Conservation (phyloP, 2,329 filamentous ascomycete species). For the Colletotrichum incanum region DNA sequence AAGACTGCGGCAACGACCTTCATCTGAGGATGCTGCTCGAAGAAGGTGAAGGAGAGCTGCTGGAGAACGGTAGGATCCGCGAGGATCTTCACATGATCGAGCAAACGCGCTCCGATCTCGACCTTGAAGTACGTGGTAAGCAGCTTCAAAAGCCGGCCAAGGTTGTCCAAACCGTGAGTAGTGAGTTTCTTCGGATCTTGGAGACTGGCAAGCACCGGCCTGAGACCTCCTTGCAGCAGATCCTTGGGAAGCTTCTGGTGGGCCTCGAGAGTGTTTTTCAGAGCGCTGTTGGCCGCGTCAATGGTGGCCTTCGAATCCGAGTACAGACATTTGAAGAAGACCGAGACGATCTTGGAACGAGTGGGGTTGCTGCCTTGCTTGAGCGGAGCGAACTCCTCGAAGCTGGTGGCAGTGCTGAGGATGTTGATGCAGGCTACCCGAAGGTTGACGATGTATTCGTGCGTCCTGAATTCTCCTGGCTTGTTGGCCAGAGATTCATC, state of each 20-base stretch:
- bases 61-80: conserved; percentile 86
- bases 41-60: conserved; percentile 92
- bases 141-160: conserved; percentile 90
- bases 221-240: conserved; percentile 91
- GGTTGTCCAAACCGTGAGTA: conserved; percentile 89
- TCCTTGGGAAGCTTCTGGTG: conserved; percentile 96
- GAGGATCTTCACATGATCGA: conserved; percentile 94
- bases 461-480: conserved; percentile 93
- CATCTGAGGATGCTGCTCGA: conserved; percentile 94
- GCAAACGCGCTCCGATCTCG: conserved; percentile 92
- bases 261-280: conserved; percentile 89
- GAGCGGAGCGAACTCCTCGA: conserved; percentile 83
- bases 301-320: conserved; percentile 94
- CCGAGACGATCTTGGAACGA: conserved; percentile 83
- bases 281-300: conserved; percentile 90
- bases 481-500: conserved; percentile 95
- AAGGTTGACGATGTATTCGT: conserved; percentile 92
- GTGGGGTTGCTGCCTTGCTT: conserved; percentile 78
- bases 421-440: conserved; percentile 95
- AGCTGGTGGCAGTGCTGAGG: conserved; percentile 92
- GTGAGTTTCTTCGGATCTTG: conserved; percentile 94
- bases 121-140: conserved; percentile 99
- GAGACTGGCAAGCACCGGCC: conserved; percentile 95
- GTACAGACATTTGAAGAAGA: conserved; percentile 98
- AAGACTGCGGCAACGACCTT: conserved; percentile 95